These are phyloP conservation scores for Phytophthora pisi DNA, from an alignment of 352 stramenopile species.

Conservation along the genomic window DNA sequence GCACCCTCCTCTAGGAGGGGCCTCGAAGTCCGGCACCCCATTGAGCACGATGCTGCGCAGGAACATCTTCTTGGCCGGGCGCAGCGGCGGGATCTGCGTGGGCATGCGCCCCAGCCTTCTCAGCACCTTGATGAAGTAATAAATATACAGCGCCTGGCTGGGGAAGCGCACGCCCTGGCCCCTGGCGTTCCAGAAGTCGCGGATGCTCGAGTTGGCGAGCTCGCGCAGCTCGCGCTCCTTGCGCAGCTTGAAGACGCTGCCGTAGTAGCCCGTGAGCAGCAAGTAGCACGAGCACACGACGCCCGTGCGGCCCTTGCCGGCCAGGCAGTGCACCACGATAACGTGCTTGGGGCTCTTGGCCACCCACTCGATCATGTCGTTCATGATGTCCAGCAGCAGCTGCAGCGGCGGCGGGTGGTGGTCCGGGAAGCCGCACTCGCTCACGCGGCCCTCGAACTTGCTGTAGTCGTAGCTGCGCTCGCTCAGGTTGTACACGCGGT, in stretches of 20 bases:
- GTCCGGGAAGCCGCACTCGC: conserved; percentile 81
- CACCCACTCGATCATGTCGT: conserved; percentile 85
- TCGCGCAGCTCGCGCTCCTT: conserved; percentile 71
- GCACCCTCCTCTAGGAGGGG: conserved; percentile 55
- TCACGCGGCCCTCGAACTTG: conserved; percentile 77
- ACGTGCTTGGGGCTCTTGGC: conserved; percentile 68
- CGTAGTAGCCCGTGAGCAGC: conserved; percentile 77
- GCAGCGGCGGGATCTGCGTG: conserved; percentile 59
- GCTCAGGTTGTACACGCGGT: conserved; percentile 87
- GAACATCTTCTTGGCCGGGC: conserved; percentile 67
- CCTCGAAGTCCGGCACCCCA: conserved; percentile 83
- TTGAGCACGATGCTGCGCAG: conserved; percentile 67
- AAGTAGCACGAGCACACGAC: conserved; percentile 86
- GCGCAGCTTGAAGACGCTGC: conserved; percentile 64
- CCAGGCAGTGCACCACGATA: conserved; percentile 81
- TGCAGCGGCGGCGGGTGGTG: conserved; percentile 82
- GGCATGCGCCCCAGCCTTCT: conserved; percentile 52
- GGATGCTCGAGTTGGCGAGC: conserved; percentile 68
- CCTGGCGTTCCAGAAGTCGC: conserved; percentile 48
- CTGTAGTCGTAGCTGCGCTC: conserved; percentile 79
- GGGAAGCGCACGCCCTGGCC: conserved; percentile 86
- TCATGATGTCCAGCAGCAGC: conserved; percentile 83
- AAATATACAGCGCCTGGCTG: conserved; percentile 87
- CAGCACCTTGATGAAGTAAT: conserved; percentile 86
- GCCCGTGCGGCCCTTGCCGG: conserved; percentile 81